Conservation (phyloP, 345 rosid genomes). For the Triadica sebifera region DNA sequence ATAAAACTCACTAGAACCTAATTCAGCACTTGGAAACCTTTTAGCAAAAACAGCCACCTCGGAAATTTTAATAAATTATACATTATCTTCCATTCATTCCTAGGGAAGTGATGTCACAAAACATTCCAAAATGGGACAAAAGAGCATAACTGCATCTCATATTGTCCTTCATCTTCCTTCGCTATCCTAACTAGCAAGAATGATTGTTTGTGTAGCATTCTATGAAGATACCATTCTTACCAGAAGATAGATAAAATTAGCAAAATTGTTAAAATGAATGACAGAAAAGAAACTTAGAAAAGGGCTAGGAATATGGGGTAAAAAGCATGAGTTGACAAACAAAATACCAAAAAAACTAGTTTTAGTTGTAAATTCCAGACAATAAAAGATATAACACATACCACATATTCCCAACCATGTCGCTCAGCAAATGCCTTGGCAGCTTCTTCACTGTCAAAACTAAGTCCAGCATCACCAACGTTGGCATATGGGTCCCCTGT, state of each 20-base stretch:
- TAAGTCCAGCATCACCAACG: slow-evolving; percentile 85
- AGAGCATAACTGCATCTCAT: background rate
- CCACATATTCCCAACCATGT: slow-evolving; percentile 92
- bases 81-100: slow-evolving; percentile 1
- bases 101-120: background rate
- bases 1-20: background rate
- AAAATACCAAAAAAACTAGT: background rate
- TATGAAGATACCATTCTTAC: background rate
- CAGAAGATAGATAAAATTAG: background rate
- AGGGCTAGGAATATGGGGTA: background rate
- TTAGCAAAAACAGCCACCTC: background rate
- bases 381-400: slow-evolving; percentile 22
- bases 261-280: background rate
- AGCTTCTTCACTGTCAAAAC: slow-evolving; percentile 75
- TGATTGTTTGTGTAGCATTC: background rate
- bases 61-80: background rate
- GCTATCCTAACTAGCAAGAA: background rate
- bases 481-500: slow-evolving; percentile 99
- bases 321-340: background rate
- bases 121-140: background rate
- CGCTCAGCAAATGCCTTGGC: slow-evolving; percentile 85
- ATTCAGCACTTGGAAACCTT: background rate
- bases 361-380: background rate
- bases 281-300: background rate
- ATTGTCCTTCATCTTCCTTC: background rate